phyloP scores from a whole-genome alignment of 108 stramenopile species.

The Heterococcus sp. region DNA sequence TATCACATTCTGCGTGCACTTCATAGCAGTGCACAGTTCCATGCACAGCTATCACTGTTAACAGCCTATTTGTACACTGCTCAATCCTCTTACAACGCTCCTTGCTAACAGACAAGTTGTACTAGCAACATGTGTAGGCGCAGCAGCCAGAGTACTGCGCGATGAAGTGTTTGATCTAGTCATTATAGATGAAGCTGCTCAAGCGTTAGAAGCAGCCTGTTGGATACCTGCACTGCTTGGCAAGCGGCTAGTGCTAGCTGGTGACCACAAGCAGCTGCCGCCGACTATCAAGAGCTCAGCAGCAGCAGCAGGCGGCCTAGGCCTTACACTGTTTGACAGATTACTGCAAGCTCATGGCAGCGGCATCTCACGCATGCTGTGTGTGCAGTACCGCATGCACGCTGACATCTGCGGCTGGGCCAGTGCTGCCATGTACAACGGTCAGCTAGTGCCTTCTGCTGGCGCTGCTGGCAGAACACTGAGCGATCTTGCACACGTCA shows the following conservation, averaged over 20 bases:
- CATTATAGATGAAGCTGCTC: constrained; percentile 96
- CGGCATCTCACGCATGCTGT: constrained; percentile 69
- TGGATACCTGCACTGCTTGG: constrained; percentile 82
- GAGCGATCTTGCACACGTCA: background rate
- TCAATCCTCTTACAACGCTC: too few relatives aligned
- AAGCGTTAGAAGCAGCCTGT: constrained; percentile 88
- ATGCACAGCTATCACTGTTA: too few relatives aligned
- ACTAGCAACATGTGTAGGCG: constrained; percentile 55
- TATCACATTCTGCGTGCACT: too few relatives aligned
- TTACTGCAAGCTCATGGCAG: constrained; percentile 67
- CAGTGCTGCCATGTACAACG: constrained; percentile 38
- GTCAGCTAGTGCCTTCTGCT: constrained; percentile 14
- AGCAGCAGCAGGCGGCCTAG: constrained; percentile 51
- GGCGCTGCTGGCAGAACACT: background rate
- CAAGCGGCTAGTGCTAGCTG: constrained; percentile 63
- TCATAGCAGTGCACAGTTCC: too few relatives aligned
- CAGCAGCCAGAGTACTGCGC: constrained; percentile 15
- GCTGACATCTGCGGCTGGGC: constrained; percentile 79
- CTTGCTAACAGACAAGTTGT: too few relatives aligned
- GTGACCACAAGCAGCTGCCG: constrained; percentile 93
- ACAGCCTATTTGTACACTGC: too few relatives aligned
- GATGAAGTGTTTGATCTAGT: constrained; percentile 82
- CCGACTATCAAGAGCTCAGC: constrained; percentile 78
- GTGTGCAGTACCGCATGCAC: constrained; percentile 95
- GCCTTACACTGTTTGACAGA: constrained; percentile 89